Evolutionary conservation across 129 eudicot genomes (phyloP).

Genomic region (Mikania micrantha): DNA sequence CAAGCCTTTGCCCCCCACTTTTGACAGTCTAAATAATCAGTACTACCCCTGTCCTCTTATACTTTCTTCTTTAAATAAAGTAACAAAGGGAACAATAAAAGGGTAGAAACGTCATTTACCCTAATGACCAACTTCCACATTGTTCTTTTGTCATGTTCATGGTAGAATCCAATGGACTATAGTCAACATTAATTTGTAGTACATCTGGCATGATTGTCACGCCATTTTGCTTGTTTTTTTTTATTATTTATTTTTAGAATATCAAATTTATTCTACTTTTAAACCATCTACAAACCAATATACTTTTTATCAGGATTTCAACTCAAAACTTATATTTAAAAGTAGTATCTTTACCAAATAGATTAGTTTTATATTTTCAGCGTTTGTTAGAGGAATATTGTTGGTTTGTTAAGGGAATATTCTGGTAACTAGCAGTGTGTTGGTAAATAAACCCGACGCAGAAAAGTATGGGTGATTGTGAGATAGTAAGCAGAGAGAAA

Average conservation of each 20-base stretch:
- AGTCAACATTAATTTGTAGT: neutral
- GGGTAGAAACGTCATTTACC: neutral
- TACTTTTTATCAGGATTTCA: too few relatives aligned
- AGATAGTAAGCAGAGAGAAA: too few relatives aligned
- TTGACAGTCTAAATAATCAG: slow-evolving; percentile 4
- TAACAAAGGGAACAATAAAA: neutral
- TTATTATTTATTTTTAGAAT: neutral
- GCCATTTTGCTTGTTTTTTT: too few relatives aligned
- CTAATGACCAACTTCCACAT: neutral
- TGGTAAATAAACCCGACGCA: too few relatives aligned
- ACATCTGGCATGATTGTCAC: neutral
- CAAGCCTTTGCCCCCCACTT: slow-evolving; percentile 22
- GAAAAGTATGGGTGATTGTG: too few relatives aligned
- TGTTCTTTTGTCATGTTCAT: neutral
- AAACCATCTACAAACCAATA: too few relatives aligned
- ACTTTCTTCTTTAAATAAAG: neutral
- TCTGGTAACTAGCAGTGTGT: too few relatives aligned
- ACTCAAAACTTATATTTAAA: too few relatives aligned
- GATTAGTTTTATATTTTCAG: too few relatives aligned
- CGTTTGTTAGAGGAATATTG: too few relatives aligned
- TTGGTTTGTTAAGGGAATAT: neutral
- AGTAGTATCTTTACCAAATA: too few relatives aligned
- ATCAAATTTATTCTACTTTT: too few relatives aligned
- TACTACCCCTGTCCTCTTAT: slow-evolving; percentile 8
- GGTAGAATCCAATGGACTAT: neutral